Base-by-base conservation (phyloP, 2,329 filamentous ascomycete genomes). In the Aspergillus intermedius region DNA sequence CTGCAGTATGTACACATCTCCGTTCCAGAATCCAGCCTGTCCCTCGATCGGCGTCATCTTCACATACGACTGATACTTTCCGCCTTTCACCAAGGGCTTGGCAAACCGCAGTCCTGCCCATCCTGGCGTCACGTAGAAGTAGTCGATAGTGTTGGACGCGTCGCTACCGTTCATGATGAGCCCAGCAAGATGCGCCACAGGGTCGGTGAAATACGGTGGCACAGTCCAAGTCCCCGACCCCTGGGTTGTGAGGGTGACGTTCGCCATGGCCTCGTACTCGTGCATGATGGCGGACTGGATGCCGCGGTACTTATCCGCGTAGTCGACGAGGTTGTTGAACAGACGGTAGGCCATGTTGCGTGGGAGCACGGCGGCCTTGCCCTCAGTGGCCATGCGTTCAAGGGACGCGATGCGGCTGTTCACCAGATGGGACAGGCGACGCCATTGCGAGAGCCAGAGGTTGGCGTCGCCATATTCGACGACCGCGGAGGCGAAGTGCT, bases 1-100 rank as follows among this genome's bases (percentile, higher is more conserved):
- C 10, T 69, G 63, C 1, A 72, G 47, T 15, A 72, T 59, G 46
- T 69, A 71, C 3, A 73, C 62, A 48, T 74, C 71, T 17, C 72
- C 72, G 0, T 57, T 43, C 48, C 61, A 72, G 13, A 66, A 49
- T 7, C 57, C 60, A 3, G 57, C 43, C 13, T 71, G 62, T 1
- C 63, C 59, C 6, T 47, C 51, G 2, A 59, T 52, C 2, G 61
- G 60, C 12, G 55, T 51, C 65, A 67, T 67, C 25, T 58, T 50
- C 34, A 68, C 63, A 44, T 69, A 67, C 21, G 53, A 58, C n/a
- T 49, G 48, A 47, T 70, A 70, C 25, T 51, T 56, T 21, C 23
- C 58, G 2, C 57, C 57, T 1, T 61, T 42, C 5, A 53, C 56
- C 9, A 67, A 46, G 5, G 59, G 56, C 23, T 56, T 49, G 22